These are phyloP conservation scores for Myxozyma melibiosi DNA, from an alignment of 805 yeast genomes.

Conservation along the genomic window DNA sequence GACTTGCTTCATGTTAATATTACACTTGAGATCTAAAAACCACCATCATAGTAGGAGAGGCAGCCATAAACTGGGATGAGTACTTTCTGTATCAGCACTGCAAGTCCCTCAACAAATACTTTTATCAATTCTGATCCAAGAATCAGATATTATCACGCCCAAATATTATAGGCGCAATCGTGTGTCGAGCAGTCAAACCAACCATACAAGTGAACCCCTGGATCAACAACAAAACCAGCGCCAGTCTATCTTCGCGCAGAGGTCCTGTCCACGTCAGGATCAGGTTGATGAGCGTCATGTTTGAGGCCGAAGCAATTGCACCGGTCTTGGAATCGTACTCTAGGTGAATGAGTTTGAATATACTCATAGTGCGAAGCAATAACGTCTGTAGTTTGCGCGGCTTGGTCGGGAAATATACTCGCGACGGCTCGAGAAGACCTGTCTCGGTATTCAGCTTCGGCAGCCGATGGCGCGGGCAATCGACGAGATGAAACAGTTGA, in stretches of 20 bases:
- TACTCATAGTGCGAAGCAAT: conserved; percentile 52
- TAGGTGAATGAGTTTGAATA: conserved; percentile 53
- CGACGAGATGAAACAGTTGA: conserved; percentile 80
- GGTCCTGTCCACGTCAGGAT: conserved; percentile 88
- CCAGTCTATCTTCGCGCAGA: conserved; percentile 75
- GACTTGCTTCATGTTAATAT: too few relatives aligned
- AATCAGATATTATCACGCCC: conserved; percentile 75
- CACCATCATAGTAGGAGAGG: too few relatives aligned
- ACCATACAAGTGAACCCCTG: conserved; percentile 52
- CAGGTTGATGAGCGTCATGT: conserved; percentile 85
- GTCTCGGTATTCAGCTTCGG: conserved; percentile 72
- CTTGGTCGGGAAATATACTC: conserved; percentile 39
- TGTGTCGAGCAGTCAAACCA: conserved; percentile 79
- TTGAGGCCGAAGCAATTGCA: conserved; percentile 56
- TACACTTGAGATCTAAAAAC: too few relatives aligned
- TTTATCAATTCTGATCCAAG: too few relatives aligned
- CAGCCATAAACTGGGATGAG: too few relatives aligned
- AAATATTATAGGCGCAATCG: conserved; percentile 80
- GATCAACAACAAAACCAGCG: conserved; percentile 57
- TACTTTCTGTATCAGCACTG: too few relatives aligned
- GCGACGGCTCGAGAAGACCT: conserved; percentile 75
- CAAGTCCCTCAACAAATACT: too few relatives aligned
- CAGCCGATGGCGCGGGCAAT: conserved; percentile 93
- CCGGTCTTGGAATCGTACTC: conserved; percentile 41
- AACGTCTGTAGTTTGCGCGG: conserved; percentile 31